Conservation (phyloP, 805 yeast species). For the Starmerella kuoi region DNA sequence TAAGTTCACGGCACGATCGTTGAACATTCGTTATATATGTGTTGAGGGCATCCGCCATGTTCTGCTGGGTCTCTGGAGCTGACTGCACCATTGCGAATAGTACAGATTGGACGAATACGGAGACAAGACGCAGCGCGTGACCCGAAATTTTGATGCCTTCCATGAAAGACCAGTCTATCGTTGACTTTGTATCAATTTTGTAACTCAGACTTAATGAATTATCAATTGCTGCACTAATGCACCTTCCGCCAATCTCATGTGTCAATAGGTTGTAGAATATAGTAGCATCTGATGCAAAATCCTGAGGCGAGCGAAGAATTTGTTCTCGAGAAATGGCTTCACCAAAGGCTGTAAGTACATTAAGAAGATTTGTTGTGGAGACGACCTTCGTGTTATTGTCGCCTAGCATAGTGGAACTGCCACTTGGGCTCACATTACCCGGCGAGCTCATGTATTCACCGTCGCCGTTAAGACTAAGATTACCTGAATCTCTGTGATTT, state of each 20-base stretch:
- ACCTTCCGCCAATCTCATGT: slow-evolving; percentile 58
- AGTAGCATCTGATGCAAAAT: slow-evolving; percentile 47
- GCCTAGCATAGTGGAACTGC: too few species aligned
- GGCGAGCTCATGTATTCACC: not conserved
- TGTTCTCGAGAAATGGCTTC: slow-evolving; percentile 71
- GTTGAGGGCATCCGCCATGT: slow-evolving; percentile 52
- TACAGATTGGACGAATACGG: slow-evolving; percentile 62
- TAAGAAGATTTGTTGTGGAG: slow-evolving; percentile 33
- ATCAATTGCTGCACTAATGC: slow-evolving; percentile 65
- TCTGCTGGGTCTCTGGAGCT: slow-evolving; percentile 40
- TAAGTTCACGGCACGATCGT: slow-evolving; percentile 54
- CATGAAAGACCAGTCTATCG: slow-evolving; percentile 38
- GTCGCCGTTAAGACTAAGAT: not conserved
- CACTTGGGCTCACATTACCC: not conserved
- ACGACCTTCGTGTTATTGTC: not conserved
- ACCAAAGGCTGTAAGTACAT: slow-evolving; percentile 53
- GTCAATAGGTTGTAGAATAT: slow-evolving; percentile 57
- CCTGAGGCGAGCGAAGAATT: slow-evolving; percentile 32
- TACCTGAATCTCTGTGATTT: too few species aligned
- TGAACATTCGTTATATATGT: slow-evolving; percentile 36
- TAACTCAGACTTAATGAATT: slow-evolving; percentile 37
- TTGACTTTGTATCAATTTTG: slow-evolving; percentile 23
- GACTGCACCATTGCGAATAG: slow-evolving; percentile 60
- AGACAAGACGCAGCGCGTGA: slow-evolving; percentile 50
- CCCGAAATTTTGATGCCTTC: slow-evolving; percentile 41